These are phyloP conservation scores for Cydonia oblonga DNA, from an alignment of 331 rosid species.

Conservation along the genomic window DNA sequence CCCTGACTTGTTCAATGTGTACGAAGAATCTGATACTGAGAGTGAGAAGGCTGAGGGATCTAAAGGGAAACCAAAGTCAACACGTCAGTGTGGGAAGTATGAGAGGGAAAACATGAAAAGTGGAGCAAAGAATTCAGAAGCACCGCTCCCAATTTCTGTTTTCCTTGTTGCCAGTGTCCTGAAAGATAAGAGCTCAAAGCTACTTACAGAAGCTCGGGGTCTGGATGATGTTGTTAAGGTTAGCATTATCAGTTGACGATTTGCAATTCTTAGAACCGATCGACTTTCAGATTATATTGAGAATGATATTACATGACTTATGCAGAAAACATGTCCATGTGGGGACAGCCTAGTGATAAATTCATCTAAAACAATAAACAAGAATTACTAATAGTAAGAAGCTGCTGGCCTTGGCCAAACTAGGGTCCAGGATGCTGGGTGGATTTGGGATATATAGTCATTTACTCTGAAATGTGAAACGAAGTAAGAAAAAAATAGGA, in stretches of 20 bases:
- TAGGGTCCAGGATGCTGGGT: not conserved
- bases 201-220: conserved; percentile 83
- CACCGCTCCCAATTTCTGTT: conserved; percentile 81
- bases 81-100: conserved; percentile 73
- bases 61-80: conserved; percentile 60
- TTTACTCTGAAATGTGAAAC: too few species aligned
- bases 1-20: conserved; percentile 52
- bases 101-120: conserved; percentile 72
- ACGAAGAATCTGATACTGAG: conserved; percentile 50
- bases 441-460: not conserved
- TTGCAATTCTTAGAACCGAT: conserved; percentile 4
- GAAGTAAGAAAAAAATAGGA: not conserved
- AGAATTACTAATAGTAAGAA: not conserved
- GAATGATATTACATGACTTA: not conserved
- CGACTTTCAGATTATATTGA: not conserved
- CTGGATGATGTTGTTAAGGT: conserved; percentile 97
- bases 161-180: conserved; percentile 96
- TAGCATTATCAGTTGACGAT: conserved; percentile 14
- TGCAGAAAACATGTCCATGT: not conserved
- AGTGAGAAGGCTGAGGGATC: conserved; percentile 37
- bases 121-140: conserved; percentile 51
- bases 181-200: conserved; percentile 80
- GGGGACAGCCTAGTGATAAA: not conserved
- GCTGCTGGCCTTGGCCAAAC: not conserved
- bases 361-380: not conserved